Base-by-base conservation (phyloP, 139 green algal genomes). In the Dunaliella sp. region DNA sequence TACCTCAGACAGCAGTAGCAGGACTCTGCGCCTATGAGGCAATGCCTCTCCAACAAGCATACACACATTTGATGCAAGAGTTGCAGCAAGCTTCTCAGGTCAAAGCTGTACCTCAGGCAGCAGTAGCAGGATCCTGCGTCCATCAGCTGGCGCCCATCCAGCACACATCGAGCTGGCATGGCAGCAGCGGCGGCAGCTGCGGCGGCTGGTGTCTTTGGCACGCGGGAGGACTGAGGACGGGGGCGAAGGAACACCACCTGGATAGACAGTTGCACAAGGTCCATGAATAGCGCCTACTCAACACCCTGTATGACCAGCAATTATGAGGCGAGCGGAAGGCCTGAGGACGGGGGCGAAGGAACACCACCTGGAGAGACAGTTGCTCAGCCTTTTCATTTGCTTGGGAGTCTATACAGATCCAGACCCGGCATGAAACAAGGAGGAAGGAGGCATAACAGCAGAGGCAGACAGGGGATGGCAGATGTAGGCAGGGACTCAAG, bases 71-170 rank as follows among this genome's bases (percentile, higher is more conserved):
- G n/a, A n/a, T n/a, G n/a, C n/a, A n/a, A n/a, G n/a, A n/a, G n/a
- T n/a, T n/a, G n/a, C n/a, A n/a, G n/a, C n/a, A n/a, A n/a, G n/a
- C n/a, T n/a, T n/a, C n/a, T n/a, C n/a, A n/a, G n/a, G n/a, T n/a
- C n/a, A n/a, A n/a, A n/a, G n/a, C n/a, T n/a, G 16, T 33, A 88
- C 85, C 85, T 73, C 16, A 92, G 77, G 16, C 74, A 86, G 87
- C 89, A 92, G 84, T 88, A 92, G 57, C 72, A 37, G 25, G 83
- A 86, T 59, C 34, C 59, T 0, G 83, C 81, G 77, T 92, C 89
- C 89, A 92, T 92, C 38, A 92, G 86, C 83, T 90, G 87, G 32
- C 89, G 74, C 16, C 86, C 87, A 75, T 90, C 87, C 35, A 90
- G 35, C 0, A 83, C 25, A 85, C 89, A 92, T 38, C 86, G 84